Evolutionary conservation across 2,329 filamentous ascomycete genomes (phyloP).

Genomic region (Pseudogymnoascus sp.): DNA sequence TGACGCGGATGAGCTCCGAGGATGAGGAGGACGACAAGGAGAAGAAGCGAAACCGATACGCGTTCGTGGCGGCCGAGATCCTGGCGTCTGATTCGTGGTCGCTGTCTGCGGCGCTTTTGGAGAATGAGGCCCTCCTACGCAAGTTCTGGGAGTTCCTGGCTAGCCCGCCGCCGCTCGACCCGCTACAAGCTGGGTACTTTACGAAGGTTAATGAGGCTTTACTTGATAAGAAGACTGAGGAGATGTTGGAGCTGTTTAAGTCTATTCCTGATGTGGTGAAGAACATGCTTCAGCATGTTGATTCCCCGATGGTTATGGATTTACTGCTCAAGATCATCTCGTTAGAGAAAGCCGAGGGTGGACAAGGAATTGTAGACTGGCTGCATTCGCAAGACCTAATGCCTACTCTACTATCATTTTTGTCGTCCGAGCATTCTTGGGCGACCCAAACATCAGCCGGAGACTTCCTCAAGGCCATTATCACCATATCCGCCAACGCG

Average conservation of each 20-base stretch:
- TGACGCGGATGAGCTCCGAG: constrained; percentile 39
- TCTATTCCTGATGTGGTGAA: constrained; percentile 73
- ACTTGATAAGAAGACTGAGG: constrained; percentile 94
- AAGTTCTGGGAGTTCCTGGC: constrained; percentile 90
- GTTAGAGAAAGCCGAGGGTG: constrained; percentile 83
- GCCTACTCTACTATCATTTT: constrained; percentile 75
- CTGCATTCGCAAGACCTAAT: constrained; percentile 83
- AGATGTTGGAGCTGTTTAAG: constrained; percentile 89
- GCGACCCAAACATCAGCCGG: constrained; percentile 94
- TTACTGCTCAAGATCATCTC: constrained; percentile 93
- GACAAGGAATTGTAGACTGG: constrained; percentile 94
- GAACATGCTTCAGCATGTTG: constrained; percentile 84
- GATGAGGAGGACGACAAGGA: constrained; percentile 68
- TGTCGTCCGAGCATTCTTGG: constrained; percentile 76
- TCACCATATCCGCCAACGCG: constrained; percentile 96
- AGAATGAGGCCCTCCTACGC: constrained; percentile 68
- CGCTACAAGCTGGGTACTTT: constrained; percentile 93
- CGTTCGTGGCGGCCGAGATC: constrained; percentile 87
- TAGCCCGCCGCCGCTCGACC: constrained; percentile 76
- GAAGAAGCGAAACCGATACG: constrained; percentile 87
- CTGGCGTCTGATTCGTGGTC: constrained; percentile 95
- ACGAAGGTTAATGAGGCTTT: constrained; percentile 98
- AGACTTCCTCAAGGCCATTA: constrained; percentile 97
- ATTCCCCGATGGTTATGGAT: constrained; percentile 98
- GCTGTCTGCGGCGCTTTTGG: constrained; percentile 85